Base-by-base conservation (phyloP, 2,329 filamentous ascomycete genomes). In the Decorospora gaudefroyi region DNA sequence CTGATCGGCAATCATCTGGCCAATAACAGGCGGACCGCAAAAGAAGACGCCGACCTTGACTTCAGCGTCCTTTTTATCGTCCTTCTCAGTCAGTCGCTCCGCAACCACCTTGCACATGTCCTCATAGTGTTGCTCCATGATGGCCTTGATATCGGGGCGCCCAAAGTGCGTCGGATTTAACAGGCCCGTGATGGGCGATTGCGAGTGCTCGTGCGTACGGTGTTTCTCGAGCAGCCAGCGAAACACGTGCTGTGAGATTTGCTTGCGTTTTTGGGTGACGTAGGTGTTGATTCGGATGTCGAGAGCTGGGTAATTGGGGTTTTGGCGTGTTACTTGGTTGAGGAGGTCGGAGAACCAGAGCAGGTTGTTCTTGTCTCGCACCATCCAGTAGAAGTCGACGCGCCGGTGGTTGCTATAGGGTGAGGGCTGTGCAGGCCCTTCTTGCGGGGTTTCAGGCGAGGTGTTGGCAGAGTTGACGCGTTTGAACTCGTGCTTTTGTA, bases 361-460 rank as follows among this genome's bases (percentile, higher is more conserved):
- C 0, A 83, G 71, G 36, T 78, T 73, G 61, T 81, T 81, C 42
- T 74, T 73, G 32, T 82, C 78, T 15, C 79, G 77, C 0, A 82
- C 79, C 51, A 79, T 80, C 80, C 80, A 83, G 62, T 83, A 79
- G 45, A 83, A 82, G 54, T 83, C 80, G 1, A 81, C 75, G 3
- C 78, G 73, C 22, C 79, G 74, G 50, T 77, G 76, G 15, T 67
- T 53, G 1, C 67, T 58, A 21, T 71, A 73, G 2, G 57, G 61
- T 4, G 58, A 55, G 13, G 38, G 23, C 1, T 49, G 33, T 11
- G 47, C 41, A 11, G 31, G 31, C 17, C 48, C 35, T 19, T 49
- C 45, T 36, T 34, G 30, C 6, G 38, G 47, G 2, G 44, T 47
- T 4, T 54, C 42, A 2, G 45, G 17, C 1, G 55, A 38, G 12